These are phyloP conservation scores for Chytriomyces sp. DNA, from an alignment of 192 early-diverging fungal genomes.

Conservation along the genomic window DNA sequence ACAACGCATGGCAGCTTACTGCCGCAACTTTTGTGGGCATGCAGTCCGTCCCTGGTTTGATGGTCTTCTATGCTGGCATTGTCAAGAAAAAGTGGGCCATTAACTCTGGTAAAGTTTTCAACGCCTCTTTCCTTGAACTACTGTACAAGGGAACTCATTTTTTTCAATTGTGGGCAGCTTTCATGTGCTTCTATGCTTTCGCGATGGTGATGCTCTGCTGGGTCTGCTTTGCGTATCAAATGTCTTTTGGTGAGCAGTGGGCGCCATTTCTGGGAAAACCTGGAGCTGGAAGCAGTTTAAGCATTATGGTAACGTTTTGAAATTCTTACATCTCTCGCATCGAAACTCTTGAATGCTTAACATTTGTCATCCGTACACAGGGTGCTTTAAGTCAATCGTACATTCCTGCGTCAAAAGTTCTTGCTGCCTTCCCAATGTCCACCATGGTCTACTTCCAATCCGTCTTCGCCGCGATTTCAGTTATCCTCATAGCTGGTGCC, in stretches of 20 bases:
- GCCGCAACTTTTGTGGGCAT: constrained; percentile 1
- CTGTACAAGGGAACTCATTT: not conserved
- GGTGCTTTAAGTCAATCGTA: constrained; percentile 1
- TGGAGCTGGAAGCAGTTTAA: not conserved
- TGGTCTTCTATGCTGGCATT: not conserved
- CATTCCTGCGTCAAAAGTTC: constrained; percentile 7
- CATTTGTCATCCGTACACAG: not conserved
- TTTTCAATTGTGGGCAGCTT: not conserved
- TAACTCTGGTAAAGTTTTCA: too few relatives aligned
- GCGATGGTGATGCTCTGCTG: constrained; percentile 2
- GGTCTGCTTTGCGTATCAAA: constrained; percentile 14
- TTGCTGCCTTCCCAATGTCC: not conserved
- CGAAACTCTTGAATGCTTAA: not conserved
- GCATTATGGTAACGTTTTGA: not conserved
- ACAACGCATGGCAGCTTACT: constrained; percentile 9
- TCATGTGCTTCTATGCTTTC: constrained; percentile 25
- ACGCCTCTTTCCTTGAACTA: too few relatives aligned
- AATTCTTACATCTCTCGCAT: not conserved
- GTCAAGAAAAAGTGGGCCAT: constrained; percentile 2
- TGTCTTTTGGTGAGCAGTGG: constrained; percentile 23
- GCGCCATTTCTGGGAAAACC: constrained; percentile 24
- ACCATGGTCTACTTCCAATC: constrained; percentile 57
- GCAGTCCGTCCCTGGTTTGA: constrained; percentile 9
- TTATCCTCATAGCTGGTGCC: constrained; percentile 90
- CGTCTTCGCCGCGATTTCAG: constrained; percentile 91